phyloP scores from a whole-genome alignment of 2,329 filamentous ascomycete genomes.

The Colletotrichum horii region DNA sequence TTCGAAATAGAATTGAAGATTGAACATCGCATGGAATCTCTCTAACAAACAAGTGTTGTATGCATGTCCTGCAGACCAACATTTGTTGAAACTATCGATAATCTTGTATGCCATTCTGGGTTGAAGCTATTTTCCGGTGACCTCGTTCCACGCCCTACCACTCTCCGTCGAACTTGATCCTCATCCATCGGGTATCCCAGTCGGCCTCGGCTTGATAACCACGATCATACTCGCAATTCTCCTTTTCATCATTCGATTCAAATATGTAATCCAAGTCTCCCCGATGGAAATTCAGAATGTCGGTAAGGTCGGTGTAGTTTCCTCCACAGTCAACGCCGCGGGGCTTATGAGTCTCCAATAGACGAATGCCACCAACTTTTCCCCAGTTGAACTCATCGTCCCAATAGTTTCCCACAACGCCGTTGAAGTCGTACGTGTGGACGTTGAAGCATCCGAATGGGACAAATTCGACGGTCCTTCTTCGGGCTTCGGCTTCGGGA shows the following conservation, averaged over 20 bases:
- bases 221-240: not conserved
- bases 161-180: not conserved
- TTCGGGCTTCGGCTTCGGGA: not conserved
- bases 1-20: not conserved
- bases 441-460: not conserved
- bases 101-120: not conserved
- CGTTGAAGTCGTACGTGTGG: not conserved
- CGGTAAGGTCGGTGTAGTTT: not conserved
- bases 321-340: not conserved
- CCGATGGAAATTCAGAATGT: not conserved
- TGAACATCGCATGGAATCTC: not conserved
- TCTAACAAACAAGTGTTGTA: not conserved
- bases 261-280: not conserved
- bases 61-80: not conserved
- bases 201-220: not conserved
- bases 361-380: not conserved
- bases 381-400: not conserved
- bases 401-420: not conserved
- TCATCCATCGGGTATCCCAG: not conserved
- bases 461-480: not conserved
- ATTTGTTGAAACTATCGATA: not conserved
- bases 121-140: not conserved
- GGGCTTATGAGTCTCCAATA: not conserved
- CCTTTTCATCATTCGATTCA: not conserved
- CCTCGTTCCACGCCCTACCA: not conserved